phyloP scores from a whole-genome alignment of 108 stramenopile genomes.

The Cyclotella distinguenda region DNA sequence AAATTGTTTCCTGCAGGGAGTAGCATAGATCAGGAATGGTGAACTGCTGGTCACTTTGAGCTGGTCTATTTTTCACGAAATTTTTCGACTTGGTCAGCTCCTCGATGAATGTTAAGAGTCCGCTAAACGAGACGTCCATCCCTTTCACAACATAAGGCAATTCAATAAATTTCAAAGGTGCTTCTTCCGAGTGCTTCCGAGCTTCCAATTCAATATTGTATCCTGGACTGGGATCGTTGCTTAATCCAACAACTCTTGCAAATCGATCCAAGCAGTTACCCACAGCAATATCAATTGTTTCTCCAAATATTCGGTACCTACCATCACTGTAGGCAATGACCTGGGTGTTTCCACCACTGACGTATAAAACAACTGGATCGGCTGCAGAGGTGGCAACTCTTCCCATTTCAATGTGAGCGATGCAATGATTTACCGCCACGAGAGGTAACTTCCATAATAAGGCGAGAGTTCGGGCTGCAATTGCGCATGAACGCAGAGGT shows the following conservation, averaged over 20 bases:
- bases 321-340: conserved; percentile 92
- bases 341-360: conserved; percentile 98
- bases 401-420: conserved; percentile 99
- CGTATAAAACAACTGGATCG: conserved; percentile 97
- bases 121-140: conserved; percentile 95
- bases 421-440: conserved; percentile 98
- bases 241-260: conserved; percentile 89
- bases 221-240: conserved; percentile 97
- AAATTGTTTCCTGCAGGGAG: conserved; percentile 97
- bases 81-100: conserved; percentile 23
- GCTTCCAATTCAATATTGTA: conserved; percentile 99
- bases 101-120: conserved; percentile 64
- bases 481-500: conserved; percentile 90
- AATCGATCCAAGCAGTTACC: conserved; percentile 99
- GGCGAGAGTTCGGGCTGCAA: conserved; percentile 82
- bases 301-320: conserved; percentile 97
- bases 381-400: conserved; percentile 82
- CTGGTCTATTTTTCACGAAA: conserved; percentile 28
- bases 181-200: conserved; percentile 51
- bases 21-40: conserved; percentile 93
- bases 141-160: conserved; percentile 99
- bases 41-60: conserved; percentile 26
- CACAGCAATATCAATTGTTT: conserved; percentile 99
- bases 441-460: conserved; percentile 91
- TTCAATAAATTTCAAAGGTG: conserved; percentile 59